Conservation (phyloP, 352 stramenopile genomes). For the Nothophytophthora sp. region DNA sequence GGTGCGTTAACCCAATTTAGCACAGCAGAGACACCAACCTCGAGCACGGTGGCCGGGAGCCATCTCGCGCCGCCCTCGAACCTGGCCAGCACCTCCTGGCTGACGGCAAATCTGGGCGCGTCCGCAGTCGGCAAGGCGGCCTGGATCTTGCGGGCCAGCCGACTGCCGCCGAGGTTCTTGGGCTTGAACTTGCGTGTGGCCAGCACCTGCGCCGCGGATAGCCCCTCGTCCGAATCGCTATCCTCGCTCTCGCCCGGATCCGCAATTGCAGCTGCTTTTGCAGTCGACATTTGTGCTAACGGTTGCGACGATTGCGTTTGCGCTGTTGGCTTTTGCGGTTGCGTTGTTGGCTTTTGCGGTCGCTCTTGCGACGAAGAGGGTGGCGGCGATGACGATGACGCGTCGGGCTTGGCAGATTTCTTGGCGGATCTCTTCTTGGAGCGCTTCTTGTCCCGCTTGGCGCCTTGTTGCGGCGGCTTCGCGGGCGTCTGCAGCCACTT, state of each 20-base stretch:
- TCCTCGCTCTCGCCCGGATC: slow-evolving; percentile 30
- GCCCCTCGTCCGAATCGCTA: slow-evolving; percentile 59
- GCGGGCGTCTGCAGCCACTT: slow-evolving; percentile 27
- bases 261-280: slow-evolving; percentile 2
- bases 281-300: too few relatives aligned
- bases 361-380: background rate
- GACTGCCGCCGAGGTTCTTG: slow-evolving; percentile 43
- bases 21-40: too few relatives aligned
- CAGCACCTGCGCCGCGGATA: slow-evolving; percentile 62
- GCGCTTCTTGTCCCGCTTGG: slow-evolving; percentile 36
- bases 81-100: slow-evolving; percentile 58
- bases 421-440: slow-evolving; percentile 51
- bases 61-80: slow-evolving; percentile 58
- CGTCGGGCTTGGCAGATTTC: slow-evolving; percentile 17
- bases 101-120: slow-evolving; percentile 27
- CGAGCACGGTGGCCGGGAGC: slow-evolving; percentile 65
- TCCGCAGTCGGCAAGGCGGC: slow-evolving; percentile 17
- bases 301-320: too few relatives aligned
- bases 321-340: slow-evolving; percentile 4
- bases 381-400: slow-evolving; percentile 3
- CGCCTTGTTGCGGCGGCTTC: background rate
- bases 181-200: slow-evolving; percentile 63
- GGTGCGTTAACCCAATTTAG: too few relatives aligned
- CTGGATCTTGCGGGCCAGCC: slow-evolving; percentile 21
- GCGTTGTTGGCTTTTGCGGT: slow-evolving; percentile 3